Percentiles rank a stretch among this genome's conserved stretches.
Conservation (phyloP, 495 filamentous ascomycete genomes). For the Penicillium goetzii region DNA sequence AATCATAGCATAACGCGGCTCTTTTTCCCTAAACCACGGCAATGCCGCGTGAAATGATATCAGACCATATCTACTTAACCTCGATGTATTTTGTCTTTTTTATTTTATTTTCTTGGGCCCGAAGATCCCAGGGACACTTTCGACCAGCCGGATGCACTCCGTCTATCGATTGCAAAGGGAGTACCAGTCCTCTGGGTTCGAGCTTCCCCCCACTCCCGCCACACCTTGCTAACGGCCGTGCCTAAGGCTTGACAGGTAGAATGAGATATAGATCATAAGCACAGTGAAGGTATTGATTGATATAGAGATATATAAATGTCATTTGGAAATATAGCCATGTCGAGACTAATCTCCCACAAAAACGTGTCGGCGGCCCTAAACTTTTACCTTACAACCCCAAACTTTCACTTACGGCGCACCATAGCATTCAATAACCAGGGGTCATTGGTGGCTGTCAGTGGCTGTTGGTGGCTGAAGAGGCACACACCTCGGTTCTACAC, state of each 20-base stretch:
- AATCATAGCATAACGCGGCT: neutral
- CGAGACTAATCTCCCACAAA: neutral
- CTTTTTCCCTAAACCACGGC: neutral
- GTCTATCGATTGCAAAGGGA: constrained; percentile 19
- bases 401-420: neutral
- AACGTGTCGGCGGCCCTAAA: neutral
- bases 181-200: constrained; percentile 21
- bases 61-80: neutral
- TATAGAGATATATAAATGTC: neutral
- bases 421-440: neutral
- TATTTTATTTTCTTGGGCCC: neutral
- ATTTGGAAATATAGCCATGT: neutral
- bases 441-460: constrained; percentile 6
- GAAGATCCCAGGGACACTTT: constrained; percentile 6
- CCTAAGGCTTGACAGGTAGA: constrained; percentile 4
- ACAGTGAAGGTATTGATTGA: neutral
- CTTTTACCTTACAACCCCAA: neutral
- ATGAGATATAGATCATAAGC: neutral
- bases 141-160: constrained; percentile 28
- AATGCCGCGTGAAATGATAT: neutral
- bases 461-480: constrained; percentile 7
- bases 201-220: constrained; percentile 20
- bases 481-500: neutral
- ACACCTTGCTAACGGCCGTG: constrained; percentile 13
- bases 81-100: neutral